Evolutionary conservation across 2,329 filamentous ascomycete genomes (phyloP), one percentile per base, ranked within the genome.

Genomic region (Beauveria bassiana): DNA sequence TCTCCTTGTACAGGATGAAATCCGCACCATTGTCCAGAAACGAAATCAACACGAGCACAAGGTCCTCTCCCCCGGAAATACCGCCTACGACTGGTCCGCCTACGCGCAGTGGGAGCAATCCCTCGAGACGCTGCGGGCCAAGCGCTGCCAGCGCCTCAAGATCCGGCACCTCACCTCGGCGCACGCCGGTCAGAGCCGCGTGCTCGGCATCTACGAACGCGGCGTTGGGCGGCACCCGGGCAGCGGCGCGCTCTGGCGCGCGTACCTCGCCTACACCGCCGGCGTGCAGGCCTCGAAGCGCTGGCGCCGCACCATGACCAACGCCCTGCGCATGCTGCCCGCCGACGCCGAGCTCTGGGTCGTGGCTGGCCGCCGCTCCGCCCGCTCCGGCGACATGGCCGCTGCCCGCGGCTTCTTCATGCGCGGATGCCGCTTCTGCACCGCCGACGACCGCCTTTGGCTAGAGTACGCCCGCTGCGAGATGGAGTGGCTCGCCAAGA

Each of bases 1-100:
- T 31, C 12, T 50, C 31, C 16, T 42, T 40, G 7, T 10, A 34
- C 68, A 95, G 86, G 90, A 96, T 66, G 93, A 99, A 74, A 96
- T 99, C 72, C 84, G 86, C 64, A 88, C 88, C 51, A 92, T 99
- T 66, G 88, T 96, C 58, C 87, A 88, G 71, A 96, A 95, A 74
- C 87, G 95, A 68, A 96, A 91, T 70, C 90, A 96, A 68, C 96
- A 93, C 72, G 95, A 99, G 74, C 93, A 97, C 76, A 89, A 87
- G 62, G 85, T 98, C 67, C 90, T 96, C 64, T 87, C 91, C 3
- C 87, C 91, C 26, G 91, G 92, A 54, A 87, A 87, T 64, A 84
- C 84, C 47, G 84, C 93, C 0, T 77, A 83, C 63, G 91, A 97
- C 72, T 98, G 91, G 77, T 86, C 90, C 59, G 84, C 87, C 67